Evolutionary conservation across 1,284 basidiomycete genomes (phyloP).

Genomic region (Tilletia setariae): DNA sequence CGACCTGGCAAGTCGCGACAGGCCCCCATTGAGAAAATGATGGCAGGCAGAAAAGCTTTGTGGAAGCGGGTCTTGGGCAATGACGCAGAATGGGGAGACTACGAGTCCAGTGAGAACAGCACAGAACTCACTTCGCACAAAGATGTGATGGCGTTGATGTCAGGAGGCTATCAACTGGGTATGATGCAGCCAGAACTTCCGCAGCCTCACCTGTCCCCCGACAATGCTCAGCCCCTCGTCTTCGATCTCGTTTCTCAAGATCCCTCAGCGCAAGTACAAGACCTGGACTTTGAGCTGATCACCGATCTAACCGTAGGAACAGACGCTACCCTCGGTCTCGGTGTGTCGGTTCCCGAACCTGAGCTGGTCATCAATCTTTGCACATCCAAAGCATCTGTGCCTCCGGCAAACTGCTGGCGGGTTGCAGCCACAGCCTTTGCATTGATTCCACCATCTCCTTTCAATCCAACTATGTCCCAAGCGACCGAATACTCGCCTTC

Average conservation of each 20-base stretch:
- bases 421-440: slow-evolving; percentile 20
- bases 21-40: not conserved
- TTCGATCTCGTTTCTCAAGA: not conserved
- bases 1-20: not conserved
- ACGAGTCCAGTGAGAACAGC: not conserved
- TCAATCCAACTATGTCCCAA: not conserved
- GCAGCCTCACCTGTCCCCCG: not conserved
- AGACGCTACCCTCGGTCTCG: slow-evolving; percentile 27
- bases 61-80: not conserved
- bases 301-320: slow-evolving; percentile 42
- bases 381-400: slow-evolving; percentile 1
- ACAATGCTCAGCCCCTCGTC: too few species aligned
- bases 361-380: slow-evolving; percentile 36
- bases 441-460: slow-evolving; percentile 24
- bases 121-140: too few species aligned
- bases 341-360: not conserved
- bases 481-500: slow-evolving; percentile 11
- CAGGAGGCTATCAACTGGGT: too few species aligned
- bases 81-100: not conserved
- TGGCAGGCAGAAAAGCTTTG: not conserved
- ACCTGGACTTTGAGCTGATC: slow-evolving; percentile 33
- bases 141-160: too few species aligned
- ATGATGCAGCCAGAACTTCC: too few species aligned
- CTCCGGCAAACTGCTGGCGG: slow-evolving; percentile 17
- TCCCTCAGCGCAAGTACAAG: slow-evolving; percentile 3